A percentile compares a stretch with the other conserved stretches of the same genome.
Conservation (phyloP, 208 protist species). For the Leishmania lainsoni region DNA sequence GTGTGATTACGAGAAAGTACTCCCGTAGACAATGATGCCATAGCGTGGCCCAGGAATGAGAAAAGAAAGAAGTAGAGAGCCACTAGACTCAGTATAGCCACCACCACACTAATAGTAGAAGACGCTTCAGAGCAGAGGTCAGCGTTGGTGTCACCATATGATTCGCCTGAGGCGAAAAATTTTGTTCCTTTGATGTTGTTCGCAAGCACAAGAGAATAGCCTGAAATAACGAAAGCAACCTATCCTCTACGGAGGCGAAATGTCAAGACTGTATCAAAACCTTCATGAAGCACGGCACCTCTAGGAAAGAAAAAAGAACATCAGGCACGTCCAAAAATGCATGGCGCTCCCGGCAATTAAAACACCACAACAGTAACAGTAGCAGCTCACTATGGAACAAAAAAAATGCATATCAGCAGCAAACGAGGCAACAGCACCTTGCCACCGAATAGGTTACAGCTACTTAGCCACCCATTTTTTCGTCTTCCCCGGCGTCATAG, state of each 20-base stretch:
- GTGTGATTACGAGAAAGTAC: neutral
- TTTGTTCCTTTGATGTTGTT: neutral
- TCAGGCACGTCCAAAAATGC: neutral
- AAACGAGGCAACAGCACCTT: neutral
- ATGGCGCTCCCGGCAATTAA: neutral
- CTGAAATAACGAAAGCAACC: neutral
- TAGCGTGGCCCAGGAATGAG: too few species aligned
- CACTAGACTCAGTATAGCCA: too few species aligned
- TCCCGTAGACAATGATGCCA: neutral
- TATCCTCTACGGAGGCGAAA: neutral
- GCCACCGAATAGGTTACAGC: neutral
- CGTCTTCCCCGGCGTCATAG: constrained; percentile 3
- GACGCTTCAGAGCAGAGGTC: neutral
- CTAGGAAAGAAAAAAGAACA: neutral
- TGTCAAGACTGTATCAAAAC: neutral
- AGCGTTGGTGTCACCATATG: neutral
- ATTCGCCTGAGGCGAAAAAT: neutral
- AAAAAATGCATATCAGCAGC: neutral
- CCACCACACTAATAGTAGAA: neutral
- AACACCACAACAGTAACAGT: neutral
- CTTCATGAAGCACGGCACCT: neutral
- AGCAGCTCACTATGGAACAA: neutral
- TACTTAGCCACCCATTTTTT: neutral
- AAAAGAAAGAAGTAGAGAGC: neutral
- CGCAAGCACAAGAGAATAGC: neutral